Conservation (phyloP, 495 filamentous ascomycete genomes). For the Xylaria sp. region DNA sequence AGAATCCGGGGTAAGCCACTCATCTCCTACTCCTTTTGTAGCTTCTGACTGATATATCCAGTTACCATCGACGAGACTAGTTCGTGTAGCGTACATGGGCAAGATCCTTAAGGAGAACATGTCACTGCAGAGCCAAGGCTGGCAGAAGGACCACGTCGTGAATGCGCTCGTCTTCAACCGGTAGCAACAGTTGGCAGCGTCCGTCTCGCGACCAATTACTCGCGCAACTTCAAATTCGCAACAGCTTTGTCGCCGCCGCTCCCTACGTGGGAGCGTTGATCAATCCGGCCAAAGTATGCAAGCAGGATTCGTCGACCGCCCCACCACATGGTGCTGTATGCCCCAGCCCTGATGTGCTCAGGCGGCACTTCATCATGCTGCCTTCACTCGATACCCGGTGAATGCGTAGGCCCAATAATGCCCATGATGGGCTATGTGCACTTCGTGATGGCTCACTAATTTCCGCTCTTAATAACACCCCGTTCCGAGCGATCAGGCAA, state of each 20-base stretch:
- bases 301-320: neutral
- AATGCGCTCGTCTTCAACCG: conserved; percentile 77
- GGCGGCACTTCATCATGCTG: neutral
- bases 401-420: neutral
- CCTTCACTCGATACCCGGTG: neutral
- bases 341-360: neutral
- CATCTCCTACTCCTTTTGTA: neutral
- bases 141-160: conserved; percentile 76
- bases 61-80: conserved; percentile 59
- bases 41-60: conserved; percentile 35
- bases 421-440: neutral
- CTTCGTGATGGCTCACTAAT: neutral
- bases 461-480: neutral
- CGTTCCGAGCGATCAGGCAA: conserved; percentile 5
- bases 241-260: neutral
- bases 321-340: neutral
- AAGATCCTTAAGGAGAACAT: conserved; percentile 73
- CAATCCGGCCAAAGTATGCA: neutral
- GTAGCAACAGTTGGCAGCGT: conserved; percentile 39
- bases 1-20: conserved; percentile 65
- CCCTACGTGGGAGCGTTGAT: conserved; percentile 3
- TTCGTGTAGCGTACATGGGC: conserved; percentile 81
- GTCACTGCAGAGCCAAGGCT: conserved; percentile 71
- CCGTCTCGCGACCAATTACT: conserved; percentile 11
- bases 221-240: conserved; percentile 7